These are phyloP conservation scores for Penicillium egyptiacum DNA, from an alignment of 495 filamentous ascomycete species.

Conservation along the genomic window DNA sequence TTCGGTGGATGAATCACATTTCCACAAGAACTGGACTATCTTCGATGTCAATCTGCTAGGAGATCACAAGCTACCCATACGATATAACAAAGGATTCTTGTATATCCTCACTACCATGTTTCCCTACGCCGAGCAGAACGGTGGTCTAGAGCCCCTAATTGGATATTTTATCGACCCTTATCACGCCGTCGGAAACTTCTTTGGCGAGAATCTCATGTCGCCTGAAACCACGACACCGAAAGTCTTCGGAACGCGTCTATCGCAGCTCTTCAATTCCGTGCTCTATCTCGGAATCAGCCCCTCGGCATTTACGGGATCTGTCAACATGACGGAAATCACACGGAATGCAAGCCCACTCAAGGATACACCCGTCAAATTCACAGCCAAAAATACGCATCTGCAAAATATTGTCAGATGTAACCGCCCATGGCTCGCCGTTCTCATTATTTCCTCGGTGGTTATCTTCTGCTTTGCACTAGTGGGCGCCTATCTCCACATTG, in stretches of 20 bases:
- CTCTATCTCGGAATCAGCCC: not conserved
- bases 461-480: conserved; percentile 3
- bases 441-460: not conserved
- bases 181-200: not conserved
- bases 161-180: conserved; percentile 1
- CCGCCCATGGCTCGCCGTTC: not conserved
- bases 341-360: not conserved
- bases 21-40: conserved; percentile 1
- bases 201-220: not conserved
- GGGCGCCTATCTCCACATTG: not conserved
- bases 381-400: not conserved
- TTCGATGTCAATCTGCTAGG: not conserved
- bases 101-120: not conserved
- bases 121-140: not conserved
- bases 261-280: not conserved
- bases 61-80: not conserved
- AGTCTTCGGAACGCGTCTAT: not conserved
- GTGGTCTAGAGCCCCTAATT: not conserved
- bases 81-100: not conserved
- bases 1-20: not conserved
- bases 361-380: not conserved
- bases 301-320: not conserved
- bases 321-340: not conserved
- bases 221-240: not conserved
- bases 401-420: not conserved